These are phyloP conservation scores for Rhizophora apiculata DNA, from an alignment of 345 rosid genomes.

Conservation along the genomic window DNA sequence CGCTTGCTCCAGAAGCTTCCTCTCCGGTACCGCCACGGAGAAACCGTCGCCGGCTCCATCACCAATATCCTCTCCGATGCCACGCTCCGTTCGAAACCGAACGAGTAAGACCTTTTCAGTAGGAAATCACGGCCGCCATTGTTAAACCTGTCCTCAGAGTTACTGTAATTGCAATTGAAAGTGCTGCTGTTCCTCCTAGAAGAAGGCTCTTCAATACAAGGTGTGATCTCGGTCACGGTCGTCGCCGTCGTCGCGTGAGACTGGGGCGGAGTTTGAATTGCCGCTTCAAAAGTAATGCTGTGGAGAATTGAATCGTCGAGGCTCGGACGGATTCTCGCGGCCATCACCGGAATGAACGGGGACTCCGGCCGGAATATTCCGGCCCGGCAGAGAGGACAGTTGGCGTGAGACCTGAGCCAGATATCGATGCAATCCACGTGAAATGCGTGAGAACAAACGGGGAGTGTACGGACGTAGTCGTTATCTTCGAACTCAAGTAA, in stretches of 20 bases:
- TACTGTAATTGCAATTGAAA: slow-evolving; percentile 2
- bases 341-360: slow-evolving; percentile 81
- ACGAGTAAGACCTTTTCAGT: slow-evolving; percentile 77
- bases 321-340: slow-evolving; percentile 86
- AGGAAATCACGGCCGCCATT: slow-evolving; percentile 27
- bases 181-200: slow-evolving; percentile 25
- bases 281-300: slow-evolving; percentile 28
- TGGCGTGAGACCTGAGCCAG: slow-evolving; percentile 88
- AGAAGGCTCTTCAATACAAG: slow-evolving; percentile 47
- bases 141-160: slow-evolving; percentile 47
- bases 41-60: slow-evolving; percentile 43
- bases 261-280: slow-evolving; percentile 22
- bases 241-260: slow-evolving; percentile 19
- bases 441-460: slow-evolving; percentile 77
- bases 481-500: slow-evolving; percentile 77
- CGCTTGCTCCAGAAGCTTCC: slow-evolving; percentile 80
- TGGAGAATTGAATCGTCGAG: slow-evolving; percentile 51
- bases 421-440: slow-evolving; percentile 93
- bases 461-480: slow-evolving; percentile 81
- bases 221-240: slow-evolving; percentile 39
- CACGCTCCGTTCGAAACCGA: slow-evolving; percentile 71
- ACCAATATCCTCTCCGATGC: slow-evolving; percentile 56
- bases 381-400: slow-evolving; percentile 88
- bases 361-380: slow-evolving; percentile 58
- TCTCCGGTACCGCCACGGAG: slow-evolving; percentile 77